These are phyloP conservation scores for Tuctoria greenei DNA, from an alignment of 176 grass and related monocot species.

Conservation along the genomic window DNA sequence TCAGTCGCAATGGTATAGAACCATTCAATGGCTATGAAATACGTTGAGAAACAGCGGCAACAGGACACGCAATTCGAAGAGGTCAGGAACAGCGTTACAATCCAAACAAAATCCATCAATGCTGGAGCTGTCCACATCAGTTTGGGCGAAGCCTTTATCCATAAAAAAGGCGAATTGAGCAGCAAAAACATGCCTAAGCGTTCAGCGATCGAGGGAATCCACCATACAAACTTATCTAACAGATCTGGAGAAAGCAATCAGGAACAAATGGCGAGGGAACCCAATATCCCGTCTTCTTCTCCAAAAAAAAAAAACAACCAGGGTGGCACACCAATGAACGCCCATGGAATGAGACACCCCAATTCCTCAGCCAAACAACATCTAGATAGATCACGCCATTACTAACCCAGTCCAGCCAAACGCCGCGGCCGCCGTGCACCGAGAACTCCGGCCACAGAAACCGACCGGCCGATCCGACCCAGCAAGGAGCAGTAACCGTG, in stretches of 20 bases:
- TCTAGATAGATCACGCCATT: constrained; percentile 26
- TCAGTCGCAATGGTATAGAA: constrained; percentile 24
- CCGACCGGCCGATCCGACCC: constrained; percentile 25
- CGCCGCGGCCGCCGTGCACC: background rate
- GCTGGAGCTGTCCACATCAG: background rate
- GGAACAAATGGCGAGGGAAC: constrained; percentile 5
- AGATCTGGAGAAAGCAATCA: constrained; percentile 32
- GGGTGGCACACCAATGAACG: background rate
- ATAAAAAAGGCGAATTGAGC: background rate
- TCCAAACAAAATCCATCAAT: constrained; percentile 11
- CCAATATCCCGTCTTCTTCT: background rate
- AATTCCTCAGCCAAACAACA: constrained; percentile 9
- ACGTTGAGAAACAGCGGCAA: background rate
- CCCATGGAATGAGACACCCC: background rate
- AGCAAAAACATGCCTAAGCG: background rate
- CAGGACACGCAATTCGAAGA: background rate
- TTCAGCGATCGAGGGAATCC: background rate
- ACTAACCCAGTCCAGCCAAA: background rate
- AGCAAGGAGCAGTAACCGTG: background rate
- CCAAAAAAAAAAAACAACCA: background rate
- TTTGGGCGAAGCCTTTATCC: background rate
- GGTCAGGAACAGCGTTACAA: background rate
- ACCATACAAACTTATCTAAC: background rate
- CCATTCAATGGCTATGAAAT: background rate
- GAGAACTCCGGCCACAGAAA: background rate